phyloP scores from a whole-genome alignment of 2,329 filamentous ascomycete genomes.

The Huntiella omanensis region DNA sequence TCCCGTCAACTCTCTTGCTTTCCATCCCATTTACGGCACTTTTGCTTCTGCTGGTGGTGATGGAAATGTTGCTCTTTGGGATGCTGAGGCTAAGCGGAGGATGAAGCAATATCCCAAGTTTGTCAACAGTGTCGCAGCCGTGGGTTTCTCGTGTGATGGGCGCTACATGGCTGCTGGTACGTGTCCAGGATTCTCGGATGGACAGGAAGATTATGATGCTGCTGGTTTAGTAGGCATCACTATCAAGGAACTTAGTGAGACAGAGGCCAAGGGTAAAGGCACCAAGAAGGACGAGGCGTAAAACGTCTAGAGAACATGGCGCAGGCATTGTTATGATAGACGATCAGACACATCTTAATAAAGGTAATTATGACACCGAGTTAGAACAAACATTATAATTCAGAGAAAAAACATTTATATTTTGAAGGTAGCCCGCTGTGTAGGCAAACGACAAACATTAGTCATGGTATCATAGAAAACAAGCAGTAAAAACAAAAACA shows the following conservation, averaged over 20 bases:
- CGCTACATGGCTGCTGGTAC: conserved; percentile 61
- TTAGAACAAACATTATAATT: too few species aligned
- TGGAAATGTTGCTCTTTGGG: conserved; percentile 83
- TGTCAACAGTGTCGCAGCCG: conserved; percentile 54
- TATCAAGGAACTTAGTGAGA: conserved; percentile 68
- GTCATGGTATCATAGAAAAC: background rate
- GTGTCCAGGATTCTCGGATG: conserved; percentile 76
- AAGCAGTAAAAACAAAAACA: background rate
- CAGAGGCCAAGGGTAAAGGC: conserved; percentile 73
- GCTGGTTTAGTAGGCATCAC: conserved; percentile 60
- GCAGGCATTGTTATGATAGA: conserved; percentile 1
- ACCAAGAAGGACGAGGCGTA: conserved; percentile 32
- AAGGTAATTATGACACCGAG: too few species aligned
- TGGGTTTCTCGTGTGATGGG: conserved; percentile 62
- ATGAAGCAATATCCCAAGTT: conserved; percentile 81
- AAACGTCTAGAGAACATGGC: background rate
- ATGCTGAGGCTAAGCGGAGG: conserved; percentile 73
- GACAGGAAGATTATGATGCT: conserved; percentile 57
- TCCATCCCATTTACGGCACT: conserved; percentile 66
- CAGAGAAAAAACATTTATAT: too few species aligned
- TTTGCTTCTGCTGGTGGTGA: conserved; percentile 84
- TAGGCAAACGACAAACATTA: too few species aligned
- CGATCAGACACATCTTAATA: too few species aligned
- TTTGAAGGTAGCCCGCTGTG: too few species aligned
- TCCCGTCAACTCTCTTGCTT: conserved; percentile 76